Percentiles rank a stretch among this genome's conserved stretches.
Conservation (phyloP, 139 green algal species). For the Closterium sp. region DNA sequence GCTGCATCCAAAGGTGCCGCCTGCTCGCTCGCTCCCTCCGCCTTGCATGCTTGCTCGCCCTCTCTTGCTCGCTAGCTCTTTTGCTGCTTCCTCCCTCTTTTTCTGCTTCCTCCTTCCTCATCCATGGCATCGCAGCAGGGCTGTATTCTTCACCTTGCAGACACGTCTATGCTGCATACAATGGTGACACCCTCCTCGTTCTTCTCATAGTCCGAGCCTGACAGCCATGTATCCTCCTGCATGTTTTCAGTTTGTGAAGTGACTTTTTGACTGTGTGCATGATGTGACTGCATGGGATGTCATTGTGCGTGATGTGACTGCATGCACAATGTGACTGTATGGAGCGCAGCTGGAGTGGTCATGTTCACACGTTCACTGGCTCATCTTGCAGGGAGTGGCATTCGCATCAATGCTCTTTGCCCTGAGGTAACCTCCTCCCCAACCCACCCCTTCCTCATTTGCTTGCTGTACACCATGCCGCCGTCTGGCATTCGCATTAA, state of each 20-base stretch:
- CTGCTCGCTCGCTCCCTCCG: neutral
- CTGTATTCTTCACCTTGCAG: no score
- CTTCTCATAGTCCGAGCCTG: no score
- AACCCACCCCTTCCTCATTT: no score
- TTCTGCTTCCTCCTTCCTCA: neutral
- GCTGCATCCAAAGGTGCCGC: conserved; percentile 46
- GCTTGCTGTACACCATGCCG: no score
- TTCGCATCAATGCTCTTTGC: conserved; percentile 44
- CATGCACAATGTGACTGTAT: neutral
- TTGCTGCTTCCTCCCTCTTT: neutral
- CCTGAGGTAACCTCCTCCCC: no score
- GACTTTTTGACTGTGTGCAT: no score
- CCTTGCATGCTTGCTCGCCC: no score
- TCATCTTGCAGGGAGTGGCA: conserved; percentile 12
- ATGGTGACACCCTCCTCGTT: neutral
- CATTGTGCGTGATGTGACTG: neutral
- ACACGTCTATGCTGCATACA: no score
- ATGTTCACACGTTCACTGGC: conserved; percentile 47
- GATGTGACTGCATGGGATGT: neutral
- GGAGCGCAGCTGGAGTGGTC: conserved; percentile 45
- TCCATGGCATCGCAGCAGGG: no score
- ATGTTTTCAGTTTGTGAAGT: no score
- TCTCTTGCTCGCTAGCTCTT: neutral
- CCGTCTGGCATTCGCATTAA: conserved; percentile 37
- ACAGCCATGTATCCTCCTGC: no score